phyloP scores from a whole-genome alignment of 1,284 basidiomycete genomes.

The Leccinum insolens region DNA sequence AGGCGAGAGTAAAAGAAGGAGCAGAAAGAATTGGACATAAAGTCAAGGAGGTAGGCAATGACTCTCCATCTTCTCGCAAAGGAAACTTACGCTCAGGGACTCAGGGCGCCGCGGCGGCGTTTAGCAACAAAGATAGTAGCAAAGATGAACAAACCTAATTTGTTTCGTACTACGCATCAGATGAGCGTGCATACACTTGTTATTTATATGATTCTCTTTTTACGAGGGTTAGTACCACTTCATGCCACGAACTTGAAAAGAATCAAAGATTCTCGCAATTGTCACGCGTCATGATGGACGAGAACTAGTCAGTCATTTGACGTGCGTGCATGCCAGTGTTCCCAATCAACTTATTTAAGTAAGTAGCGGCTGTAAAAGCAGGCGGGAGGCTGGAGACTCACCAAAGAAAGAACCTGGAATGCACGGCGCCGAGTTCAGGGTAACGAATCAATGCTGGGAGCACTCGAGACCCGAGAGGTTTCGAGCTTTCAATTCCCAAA shows the following conservation, averaged over 20 bases:
- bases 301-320: neutral
- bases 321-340: neutral
- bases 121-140: constrained; percentile 46
- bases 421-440: neutral
- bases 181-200: neutral
- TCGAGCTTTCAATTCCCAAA: too few relatives aligned
- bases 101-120: constrained; percentile 40
- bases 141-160: constrained; percentile 40
- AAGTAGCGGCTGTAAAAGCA: neutral
- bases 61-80: constrained; percentile 20
- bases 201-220: too few relatives aligned
- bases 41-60: constrained; percentile 39
- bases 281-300: neutral
- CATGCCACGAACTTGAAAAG: neutral
- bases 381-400: neutral
- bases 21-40: constrained; percentile 32
- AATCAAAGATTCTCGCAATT: neutral
- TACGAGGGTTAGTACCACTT: too few relatives aligned
- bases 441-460: neutral
- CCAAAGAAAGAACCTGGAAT: neutral
- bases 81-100: constrained; percentile 1
- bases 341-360: neutral
- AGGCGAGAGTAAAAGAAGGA: constrained; percentile 38
- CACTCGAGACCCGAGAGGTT: neutral
- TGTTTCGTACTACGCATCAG: neutral